Evolutionary conservation across 768 basidiomycete species (phyloP), one percentile per base, ranked within the genome.

Genomic region (Suillus brevipes): DNA sequence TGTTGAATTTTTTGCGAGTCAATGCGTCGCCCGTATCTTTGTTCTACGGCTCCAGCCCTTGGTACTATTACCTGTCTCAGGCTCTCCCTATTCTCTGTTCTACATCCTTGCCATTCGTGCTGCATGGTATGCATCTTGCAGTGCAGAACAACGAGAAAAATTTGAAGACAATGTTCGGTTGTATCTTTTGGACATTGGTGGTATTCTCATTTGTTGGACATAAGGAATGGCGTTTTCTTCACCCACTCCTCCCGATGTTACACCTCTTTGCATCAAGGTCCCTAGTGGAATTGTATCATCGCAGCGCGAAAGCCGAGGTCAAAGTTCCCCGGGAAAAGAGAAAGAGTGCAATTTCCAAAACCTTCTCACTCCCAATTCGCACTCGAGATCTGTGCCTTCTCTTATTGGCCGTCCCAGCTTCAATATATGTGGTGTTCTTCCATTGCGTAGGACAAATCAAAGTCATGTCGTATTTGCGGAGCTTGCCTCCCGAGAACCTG

Each of bases 211-310:
- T 91, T 4, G 83, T 91, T 2, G 89, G 91, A 1, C 97, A 99
- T 80, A 99, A 99, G 71, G 97, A 99, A 81, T 98, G 95, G 95
- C 84, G 97, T 9, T 99, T 99, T 79, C 79, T 99, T 8, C 96
- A 98, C 68, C 95, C 97, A 0, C 74, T 98, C 23, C 81, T 99
- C 4, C 96, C 97, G 1, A 76, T 94, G 37, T 78, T 97, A 47
- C 89, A 97, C 69, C 68, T 95, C 25, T 83, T 97, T 65, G 90
- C 91, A 13, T 82, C 94, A 0, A 87, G 87, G 66, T 87, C 91
- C 2, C 77, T 97, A 6, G 81, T 87, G 42, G 85, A 87, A 63
- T 69, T 83, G 3, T 81, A 78, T 45, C 67, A 18, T 31, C 62
- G 63, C 37, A 31, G 43, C 38, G 52, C 28, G 40, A 60, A 65